A percentile compares a stretch with the other conserved stretches of the same genome.
These are phyloP conservation scores for Aeschynomene evenia DNA, from an alignment of 306 rosid species.

Conservation along the genomic window DNA sequence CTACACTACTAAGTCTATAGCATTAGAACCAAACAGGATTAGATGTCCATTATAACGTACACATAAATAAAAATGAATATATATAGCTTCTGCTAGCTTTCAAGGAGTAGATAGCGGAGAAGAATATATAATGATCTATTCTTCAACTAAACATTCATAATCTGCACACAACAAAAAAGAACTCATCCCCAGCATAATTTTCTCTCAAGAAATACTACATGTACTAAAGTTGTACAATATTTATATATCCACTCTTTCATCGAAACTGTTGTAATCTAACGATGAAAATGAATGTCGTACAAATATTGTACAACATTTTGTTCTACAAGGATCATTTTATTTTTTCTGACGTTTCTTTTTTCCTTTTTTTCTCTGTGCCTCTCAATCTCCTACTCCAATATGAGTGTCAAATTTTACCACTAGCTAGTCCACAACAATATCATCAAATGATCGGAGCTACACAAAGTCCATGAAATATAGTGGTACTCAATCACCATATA, in stretches of 20 bases:
- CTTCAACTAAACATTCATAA: conserved; percentile 35
- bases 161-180: conserved; percentile 30
- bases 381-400: conserved; percentile 29
- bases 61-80: conserved; percentile 28
- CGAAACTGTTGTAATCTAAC: too few species aligned
- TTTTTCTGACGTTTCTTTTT: neutral
- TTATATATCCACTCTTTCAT: too few species aligned
- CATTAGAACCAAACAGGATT: conserved; percentile 19
- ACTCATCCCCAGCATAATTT: conserved; percentile 20
- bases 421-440: conserved; percentile 23
- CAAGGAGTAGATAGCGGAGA: conserved; percentile 18
- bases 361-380: conserved; percentile 2
- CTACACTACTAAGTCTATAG: conserved; percentile 18
- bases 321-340: too few species aligned
- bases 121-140: conserved; percentile 26
- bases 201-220: too few species aligned
- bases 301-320: too few species aligned
- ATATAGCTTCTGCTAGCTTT: conserved; percentile 29
- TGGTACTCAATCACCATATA: conserved; percentile 11
- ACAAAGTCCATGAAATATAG: conserved; percentile 25
- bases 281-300: too few species aligned
- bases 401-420: conserved; percentile 41
- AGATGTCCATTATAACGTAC: conserved; percentile 33
- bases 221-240: too few species aligned
- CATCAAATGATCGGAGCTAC: conserved; percentile 31